Conservation (phyloP, 495 filamentous ascomycete species). For the Trichoderma virens region DNA sequence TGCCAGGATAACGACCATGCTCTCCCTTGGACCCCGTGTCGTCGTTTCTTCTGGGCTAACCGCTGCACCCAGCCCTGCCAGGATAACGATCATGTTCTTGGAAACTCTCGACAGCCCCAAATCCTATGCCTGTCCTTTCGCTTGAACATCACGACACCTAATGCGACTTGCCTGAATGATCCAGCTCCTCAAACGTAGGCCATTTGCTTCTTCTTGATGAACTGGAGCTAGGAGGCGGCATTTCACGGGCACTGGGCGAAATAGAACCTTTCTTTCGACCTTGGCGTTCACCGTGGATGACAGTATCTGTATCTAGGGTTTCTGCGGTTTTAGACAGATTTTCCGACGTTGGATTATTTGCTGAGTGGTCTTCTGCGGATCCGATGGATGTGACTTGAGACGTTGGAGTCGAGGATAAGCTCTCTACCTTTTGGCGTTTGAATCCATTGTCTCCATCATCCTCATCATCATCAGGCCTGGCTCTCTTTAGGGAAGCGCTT, state of each 20-base stretch:
- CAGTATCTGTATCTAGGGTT: not conserved
- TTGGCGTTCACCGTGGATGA: not conserved
- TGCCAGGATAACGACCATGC: slow-evolving; percentile 8
- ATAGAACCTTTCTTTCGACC: not conserved
- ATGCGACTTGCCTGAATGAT: not conserved
- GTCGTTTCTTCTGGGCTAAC: not conserved
- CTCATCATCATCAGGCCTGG: not conserved
- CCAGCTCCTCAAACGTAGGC: not conserved
- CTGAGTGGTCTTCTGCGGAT: not conserved
- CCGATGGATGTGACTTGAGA: not conserved
- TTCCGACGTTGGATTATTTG: not conserved
- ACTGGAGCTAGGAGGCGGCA: not conserved
- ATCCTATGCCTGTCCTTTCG: not conserved
- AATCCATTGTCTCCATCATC: not conserved
- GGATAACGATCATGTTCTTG: not conserved
- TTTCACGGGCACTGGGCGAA: not conserved
- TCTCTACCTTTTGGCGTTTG: not conserved
- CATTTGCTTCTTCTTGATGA: not conserved
- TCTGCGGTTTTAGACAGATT: not conserved
- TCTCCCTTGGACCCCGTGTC: not conserved
- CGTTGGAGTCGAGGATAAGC: not conserved
- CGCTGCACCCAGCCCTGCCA: slow-evolving; percentile 6
- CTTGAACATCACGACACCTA: not conserved
- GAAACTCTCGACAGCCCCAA: not conserved
- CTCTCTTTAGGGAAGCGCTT: not conserved